Conservation (phyloP, 1,284 basidiomycete species). For the Malassezia dermatis region DNA sequence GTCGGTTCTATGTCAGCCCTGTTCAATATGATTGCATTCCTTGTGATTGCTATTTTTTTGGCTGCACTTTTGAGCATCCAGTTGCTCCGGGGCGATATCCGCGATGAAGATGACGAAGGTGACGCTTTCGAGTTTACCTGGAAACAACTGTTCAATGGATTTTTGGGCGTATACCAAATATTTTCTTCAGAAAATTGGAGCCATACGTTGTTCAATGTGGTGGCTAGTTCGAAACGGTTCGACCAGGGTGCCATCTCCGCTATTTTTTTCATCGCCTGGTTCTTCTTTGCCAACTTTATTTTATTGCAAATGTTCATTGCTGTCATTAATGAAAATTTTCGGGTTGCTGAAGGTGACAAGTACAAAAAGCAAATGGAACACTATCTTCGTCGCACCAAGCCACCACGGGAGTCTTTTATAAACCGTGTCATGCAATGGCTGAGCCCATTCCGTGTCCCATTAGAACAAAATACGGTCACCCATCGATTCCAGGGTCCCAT, state of each 20-base stretch:
- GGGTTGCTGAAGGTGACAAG: slow-evolving; percentile 83
- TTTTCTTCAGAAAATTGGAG: slow-evolving; percentile 96
- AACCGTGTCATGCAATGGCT: slow-evolving; percentile 55
- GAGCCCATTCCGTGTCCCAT: slow-evolving; percentile 80
- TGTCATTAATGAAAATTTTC: slow-evolving; percentile 95
- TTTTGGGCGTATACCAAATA: slow-evolving; percentile 78
- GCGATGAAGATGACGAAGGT: slow-evolving; percentile 37
- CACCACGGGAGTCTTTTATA: slow-evolving; percentile 30
- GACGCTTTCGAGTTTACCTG: slow-evolving; percentile 61
- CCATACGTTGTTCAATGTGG: slow-evolving; percentile 63
- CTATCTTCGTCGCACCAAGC: slow-evolving; percentile 51
- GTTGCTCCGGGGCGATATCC: slow-evolving; percentile 65
- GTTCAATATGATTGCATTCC: slow-evolving; percentile 84
- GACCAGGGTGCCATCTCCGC: slow-evolving; percentile 66
- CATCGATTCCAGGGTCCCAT: slow-evolving; percentile 28
- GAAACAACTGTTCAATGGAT: slow-evolving; percentile 77
- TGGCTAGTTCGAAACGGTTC: slow-evolving; percentile 58
- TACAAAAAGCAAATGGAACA: slow-evolving; percentile 65
- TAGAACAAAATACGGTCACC: slow-evolving; percentile 7
- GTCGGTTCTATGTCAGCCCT: slow-evolving; percentile 88
- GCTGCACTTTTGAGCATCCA: slow-evolving; percentile 70
- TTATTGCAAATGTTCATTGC: slow-evolving; percentile 97
- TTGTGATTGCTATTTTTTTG: slow-evolving; percentile 78
- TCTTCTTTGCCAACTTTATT: slow-evolving; percentile 88
- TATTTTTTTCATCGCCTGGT: slow-evolving; percentile 72